Evolutionary conservation across 441 rosid species (phyloP), one percentile per base, ranked within the genome.

Genomic region (Francoa sonchifolia): DNA sequence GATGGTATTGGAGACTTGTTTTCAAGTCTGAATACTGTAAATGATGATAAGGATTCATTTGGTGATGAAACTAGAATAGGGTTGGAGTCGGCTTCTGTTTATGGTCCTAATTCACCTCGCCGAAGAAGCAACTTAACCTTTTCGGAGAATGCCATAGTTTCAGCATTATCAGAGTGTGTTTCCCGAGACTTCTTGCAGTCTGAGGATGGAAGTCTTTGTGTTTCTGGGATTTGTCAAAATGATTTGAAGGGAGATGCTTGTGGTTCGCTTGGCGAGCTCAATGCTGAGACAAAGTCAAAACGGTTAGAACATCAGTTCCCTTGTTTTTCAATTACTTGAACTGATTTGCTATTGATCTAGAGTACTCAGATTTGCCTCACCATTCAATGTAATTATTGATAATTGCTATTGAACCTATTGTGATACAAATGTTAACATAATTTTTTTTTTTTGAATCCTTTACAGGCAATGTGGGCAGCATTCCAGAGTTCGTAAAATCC

Each of bases 71-170:
- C 58, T 50, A 42, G 59, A 50, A 58, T 64, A 3, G 68, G 47
- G 44, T 51, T 79, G 70, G 77, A 76, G 55, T 68, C 81, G 17
- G 65, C 68, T 54, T 79, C 68, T 55, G 40, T 69, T 0, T 82
- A 82, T 44, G 89, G 94, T 57, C 94, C 94, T 11, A 79, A 72
- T 62, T 82, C 94, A 9, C 94, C 89, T 12, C 63, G 94, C 53
- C 65, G 50, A 37, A 79, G 38, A 58, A 59, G 58, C 40, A 67
- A 47, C 42, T 42, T 67, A 6, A 57, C 62, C 54, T 55, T 74
- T 52, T 62, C 81, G 6, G 72, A 59, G 37, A 70, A 57, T 54
- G 68, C 76, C 54, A 54, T 76, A 28, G 81, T 58, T 47, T 79
- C 83, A 2, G 94, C 86, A 28, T 50, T 82, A 23, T 68, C 77